phyloP scores from a whole-genome alignment of 106 monocot species.

The Dendrobium officinale region DNA sequence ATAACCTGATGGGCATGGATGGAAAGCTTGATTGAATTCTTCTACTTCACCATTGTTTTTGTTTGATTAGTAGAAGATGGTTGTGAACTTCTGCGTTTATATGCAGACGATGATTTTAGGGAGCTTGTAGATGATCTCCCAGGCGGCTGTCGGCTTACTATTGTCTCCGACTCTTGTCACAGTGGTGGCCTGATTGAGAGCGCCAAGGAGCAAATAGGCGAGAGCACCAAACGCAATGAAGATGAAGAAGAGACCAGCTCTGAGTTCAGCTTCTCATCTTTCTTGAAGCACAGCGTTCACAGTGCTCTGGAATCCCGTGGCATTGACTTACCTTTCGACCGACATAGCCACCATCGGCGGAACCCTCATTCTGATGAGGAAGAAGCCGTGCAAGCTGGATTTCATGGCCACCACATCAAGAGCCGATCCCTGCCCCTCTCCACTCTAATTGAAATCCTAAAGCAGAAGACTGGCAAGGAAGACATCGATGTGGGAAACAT shows the following conservation, averaged over 20 bases:
- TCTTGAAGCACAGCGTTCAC: conserved; percentile 27
- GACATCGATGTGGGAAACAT: conserved; percentile 85
- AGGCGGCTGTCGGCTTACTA: conserved; percentile 56
- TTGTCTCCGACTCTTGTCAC: conserved; percentile 95
- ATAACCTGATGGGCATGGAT: no score
- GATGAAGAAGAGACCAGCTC: conserved; percentile 12
- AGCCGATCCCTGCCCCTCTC: conserved; percentile 75
- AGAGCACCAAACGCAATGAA: conserved; percentile 46
- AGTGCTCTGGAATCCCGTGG: conserved; percentile 57
- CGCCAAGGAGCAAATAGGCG: conserved; percentile 85
- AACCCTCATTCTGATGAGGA: conserved; percentile 6
- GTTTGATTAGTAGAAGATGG: no score
- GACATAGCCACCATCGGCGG: conserved; percentile 11
- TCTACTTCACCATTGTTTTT: no score
- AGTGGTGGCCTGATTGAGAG: conserved; percentile 83
- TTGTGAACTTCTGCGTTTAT: neutral
- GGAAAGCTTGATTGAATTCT: no score
- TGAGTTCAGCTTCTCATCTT: conserved; percentile 31
- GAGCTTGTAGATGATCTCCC: conserved; percentile 65
- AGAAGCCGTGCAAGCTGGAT: neutral
- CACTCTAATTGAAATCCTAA: conserved; percentile 72
- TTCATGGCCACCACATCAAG: conserved; percentile 12
- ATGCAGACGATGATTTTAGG: conserved; percentile 80
- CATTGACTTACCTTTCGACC: conserved; percentile 13
- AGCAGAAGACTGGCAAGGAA: conserved; percentile 87